These are phyloP conservation scores for Neonectria faginata DNA, from an alignment of 2,329 filamentous ascomycete species.

Conservation along the genomic window DNA sequence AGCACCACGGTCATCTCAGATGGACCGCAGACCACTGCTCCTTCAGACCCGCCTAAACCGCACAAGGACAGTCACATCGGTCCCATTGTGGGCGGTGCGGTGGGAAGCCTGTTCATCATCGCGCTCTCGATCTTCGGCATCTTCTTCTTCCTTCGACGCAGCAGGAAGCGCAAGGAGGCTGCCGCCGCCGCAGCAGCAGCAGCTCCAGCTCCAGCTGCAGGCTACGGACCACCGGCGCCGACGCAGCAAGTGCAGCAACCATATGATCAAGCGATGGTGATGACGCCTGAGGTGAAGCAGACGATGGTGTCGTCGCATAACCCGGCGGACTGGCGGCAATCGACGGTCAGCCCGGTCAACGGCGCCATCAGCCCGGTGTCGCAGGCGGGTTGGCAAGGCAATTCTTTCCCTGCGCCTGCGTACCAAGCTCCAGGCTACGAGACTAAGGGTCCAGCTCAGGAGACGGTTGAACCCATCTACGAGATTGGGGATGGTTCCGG, in stretches of 20 bases:
- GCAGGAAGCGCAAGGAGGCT: constrained; percentile 15
- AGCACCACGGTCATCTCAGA: constrained; percentile 8
- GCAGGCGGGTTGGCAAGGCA: constrained; percentile 17
- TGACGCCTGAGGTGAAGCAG: constrained; percentile 13
- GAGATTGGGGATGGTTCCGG: background rate
- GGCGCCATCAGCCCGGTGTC: constrained; percentile 24
- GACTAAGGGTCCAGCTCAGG: background rate
- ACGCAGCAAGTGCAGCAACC: background rate
- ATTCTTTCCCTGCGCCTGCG: constrained; percentile 5
- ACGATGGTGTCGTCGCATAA: constrained; percentile 9
- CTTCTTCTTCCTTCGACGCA: constrained; percentile 24
- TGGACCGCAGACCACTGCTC: background rate
- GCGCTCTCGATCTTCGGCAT: constrained; percentile 19
- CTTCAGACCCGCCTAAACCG: background rate
- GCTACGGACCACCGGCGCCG: background rate
- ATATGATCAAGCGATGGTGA: background rate
- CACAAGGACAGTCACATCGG: constrained; percentile 13
- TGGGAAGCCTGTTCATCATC: constrained; percentile 27
- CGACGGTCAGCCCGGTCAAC: constrained; percentile 6
- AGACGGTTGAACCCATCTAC: background rate
- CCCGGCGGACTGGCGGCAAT: constrained; percentile 30
- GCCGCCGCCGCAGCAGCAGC: background rate
- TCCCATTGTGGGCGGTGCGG: constrained; percentile 28
- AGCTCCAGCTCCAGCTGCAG: too few species aligned
- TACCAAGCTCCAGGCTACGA: background rate